These are phyloP conservation scores for Effrenium voratum DNA, from an alignment of 73 alveolate genomes.

Conservation along the genomic window DNA sequence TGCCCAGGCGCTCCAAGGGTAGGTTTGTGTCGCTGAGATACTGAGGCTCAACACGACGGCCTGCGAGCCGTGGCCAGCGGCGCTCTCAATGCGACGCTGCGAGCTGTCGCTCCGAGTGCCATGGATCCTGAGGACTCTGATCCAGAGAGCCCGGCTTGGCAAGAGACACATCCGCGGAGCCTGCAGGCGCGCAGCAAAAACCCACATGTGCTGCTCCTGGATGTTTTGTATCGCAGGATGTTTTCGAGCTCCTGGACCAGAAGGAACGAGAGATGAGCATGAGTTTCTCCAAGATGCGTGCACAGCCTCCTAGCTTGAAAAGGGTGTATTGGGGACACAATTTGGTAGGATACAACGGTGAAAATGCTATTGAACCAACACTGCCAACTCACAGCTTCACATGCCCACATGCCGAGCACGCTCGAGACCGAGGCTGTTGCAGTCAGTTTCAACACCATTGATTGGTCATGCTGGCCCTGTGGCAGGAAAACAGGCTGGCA, in stretches of 20 bases:
- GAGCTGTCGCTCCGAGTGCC: background rate
- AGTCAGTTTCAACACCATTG: background rate
- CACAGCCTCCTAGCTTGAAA: conserved; percentile 7
- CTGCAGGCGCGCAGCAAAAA: conserved; percentile 30
- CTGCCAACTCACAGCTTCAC: background rate
- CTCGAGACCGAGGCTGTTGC: conserved; percentile 2
- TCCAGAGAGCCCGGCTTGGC: conserved; percentile 19
- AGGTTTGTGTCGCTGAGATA: too few species aligned
- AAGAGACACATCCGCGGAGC: conserved; percentile 36
- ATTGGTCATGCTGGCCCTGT: background rate
- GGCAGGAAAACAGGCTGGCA: conserved; percentile 26
- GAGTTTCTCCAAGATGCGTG: conserved; percentile 60
- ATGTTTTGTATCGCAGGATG: conserved; percentile 23
- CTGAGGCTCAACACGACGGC: background rate
- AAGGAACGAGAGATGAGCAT: conserved; percentile 68
- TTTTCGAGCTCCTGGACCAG: conserved; percentile 63
- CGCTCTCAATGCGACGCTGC: background rate
- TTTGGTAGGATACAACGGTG: background rate
- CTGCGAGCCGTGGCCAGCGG: conserved; percentile 27
- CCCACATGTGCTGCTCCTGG: too few species aligned
- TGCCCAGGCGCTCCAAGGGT: too few species aligned
- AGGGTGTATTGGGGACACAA: background rate
- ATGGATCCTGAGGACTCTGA: conserved; percentile 11
- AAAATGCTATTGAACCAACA: background rate
- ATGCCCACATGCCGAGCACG: background rate